Percentiles rank a stretch among this genome's conserved stretches.
Conservation (phyloP, 2,329 filamentous ascomycete species). For the Rosellinia necatrix region DNA sequence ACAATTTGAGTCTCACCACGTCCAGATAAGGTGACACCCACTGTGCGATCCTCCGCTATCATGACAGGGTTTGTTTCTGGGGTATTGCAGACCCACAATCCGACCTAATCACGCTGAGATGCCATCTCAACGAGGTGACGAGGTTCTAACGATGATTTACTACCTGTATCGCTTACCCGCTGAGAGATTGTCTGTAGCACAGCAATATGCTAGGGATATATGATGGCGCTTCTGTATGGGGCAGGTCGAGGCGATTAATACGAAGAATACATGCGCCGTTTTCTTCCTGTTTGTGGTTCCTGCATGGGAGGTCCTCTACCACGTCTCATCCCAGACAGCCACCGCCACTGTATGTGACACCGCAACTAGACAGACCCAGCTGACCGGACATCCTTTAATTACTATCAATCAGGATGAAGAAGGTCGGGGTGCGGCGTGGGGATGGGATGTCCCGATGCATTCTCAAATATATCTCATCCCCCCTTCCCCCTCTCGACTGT, state of each 20-base stretch:
- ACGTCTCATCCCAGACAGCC: constrained; percentile 19
- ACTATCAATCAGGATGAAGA: constrained; percentile 15
- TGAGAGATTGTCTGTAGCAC: neutral
- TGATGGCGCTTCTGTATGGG: constrained; percentile 7
- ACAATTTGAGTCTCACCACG: constrained; percentile 13
- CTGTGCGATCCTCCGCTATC: constrained; percentile 4
- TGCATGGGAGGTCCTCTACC: constrained; percentile 3
- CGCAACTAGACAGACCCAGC: constrained; percentile 12
- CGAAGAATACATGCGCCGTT: neutral
- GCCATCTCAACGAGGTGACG: neutral
- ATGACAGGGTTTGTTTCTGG: constrained; percentile 1
- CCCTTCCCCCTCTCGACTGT: neutral
- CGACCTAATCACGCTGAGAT: neutral
- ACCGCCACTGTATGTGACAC: constrained; percentile 9
- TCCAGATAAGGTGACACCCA: neutral
- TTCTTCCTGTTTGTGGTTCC: constrained; percentile 5
- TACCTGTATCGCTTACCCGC: constrained; percentile 4
- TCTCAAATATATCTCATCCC: constrained; percentile 10
- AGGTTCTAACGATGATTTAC: neutral
- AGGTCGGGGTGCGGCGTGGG: constrained; percentile 5
- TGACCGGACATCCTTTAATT: constrained; percentile 15
- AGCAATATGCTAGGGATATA: neutral
- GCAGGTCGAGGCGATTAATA: constrained; percentile 22
- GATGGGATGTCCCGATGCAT: neutral
- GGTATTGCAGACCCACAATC: neutral